phyloP scores from a whole-genome alignment of 306 rosid species.

The Vachellia pachyceras region DNA sequence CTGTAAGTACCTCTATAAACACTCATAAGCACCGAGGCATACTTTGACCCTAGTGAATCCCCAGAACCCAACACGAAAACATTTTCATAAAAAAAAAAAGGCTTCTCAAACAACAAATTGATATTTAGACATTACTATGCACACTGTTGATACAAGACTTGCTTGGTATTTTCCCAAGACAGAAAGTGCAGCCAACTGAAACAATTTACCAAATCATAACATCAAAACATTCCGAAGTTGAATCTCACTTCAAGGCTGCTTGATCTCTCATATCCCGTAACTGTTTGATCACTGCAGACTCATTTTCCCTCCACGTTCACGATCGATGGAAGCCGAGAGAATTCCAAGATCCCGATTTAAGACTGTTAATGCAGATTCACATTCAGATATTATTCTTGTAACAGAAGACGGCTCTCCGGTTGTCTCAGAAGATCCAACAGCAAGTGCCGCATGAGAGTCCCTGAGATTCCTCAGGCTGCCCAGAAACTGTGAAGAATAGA shows the following conservation, averaged over 20 bases:
- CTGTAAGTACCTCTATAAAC: too few species aligned
- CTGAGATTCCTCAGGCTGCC: slow-evolving; percentile 89
- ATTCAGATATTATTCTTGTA: slow-evolving; percentile 83
- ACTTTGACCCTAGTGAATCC: too few species aligned
- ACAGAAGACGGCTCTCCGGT: slow-evolving; percentile 89
- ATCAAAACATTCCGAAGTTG: background rate
- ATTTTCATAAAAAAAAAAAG: too few species aligned
- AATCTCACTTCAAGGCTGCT: background rate
- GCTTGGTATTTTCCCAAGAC: too few species aligned
- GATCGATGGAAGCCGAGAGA: slow-evolving; percentile 94
- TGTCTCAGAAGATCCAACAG: slow-evolving; percentile 87
- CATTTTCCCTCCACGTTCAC: slow-evolving; percentile 69
- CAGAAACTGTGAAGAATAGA: slow-evolving; percentile 62
- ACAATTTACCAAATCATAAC: background rate
- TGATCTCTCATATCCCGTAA: background rate
- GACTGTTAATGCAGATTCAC: slow-evolving; percentile 86
- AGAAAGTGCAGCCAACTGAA: too few species aligned
- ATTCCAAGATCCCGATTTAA: slow-evolving; percentile 90
- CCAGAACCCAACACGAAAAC: too few species aligned
- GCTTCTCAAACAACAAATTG: too few species aligned
- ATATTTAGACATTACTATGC: background rate
- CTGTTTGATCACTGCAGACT: slow-evolving; percentile 42
- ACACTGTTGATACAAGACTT: background rate
- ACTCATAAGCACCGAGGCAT: too few species aligned
- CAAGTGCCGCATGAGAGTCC: slow-evolving; percentile 89